These are phyloP conservation scores for Blastobotrys indianensis DNA, from an alignment of 1,139 yeast species.

Conservation along the genomic window DNA sequence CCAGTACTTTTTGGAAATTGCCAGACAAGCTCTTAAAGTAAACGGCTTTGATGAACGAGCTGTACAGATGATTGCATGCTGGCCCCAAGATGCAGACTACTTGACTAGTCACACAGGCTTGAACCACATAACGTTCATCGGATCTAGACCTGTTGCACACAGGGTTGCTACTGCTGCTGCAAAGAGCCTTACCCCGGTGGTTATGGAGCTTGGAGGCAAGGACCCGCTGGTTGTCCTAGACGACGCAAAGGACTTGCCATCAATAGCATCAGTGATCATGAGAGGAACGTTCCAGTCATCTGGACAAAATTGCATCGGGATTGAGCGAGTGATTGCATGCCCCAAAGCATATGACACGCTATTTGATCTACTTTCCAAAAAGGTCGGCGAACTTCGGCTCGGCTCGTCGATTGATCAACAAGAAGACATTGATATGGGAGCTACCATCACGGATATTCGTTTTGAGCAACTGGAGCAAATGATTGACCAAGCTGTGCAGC, in stretches of 20 bases:
- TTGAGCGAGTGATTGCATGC: constrained; percentile 82
- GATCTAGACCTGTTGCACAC: constrained; percentile 91
- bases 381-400: constrained; percentile 59
- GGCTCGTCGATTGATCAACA: constrained; percentile 88
- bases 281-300: constrained; percentile 96
- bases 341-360: constrained; percentile 60
- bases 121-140: constrained; percentile 87
- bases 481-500: constrained; percentile 63
- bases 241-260: constrained; percentile 41
- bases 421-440: constrained; percentile 90
- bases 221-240: constrained; percentile 85
- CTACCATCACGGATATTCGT: constrained; percentile 76
- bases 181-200: constrained; percentile 80
- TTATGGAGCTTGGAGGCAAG: constrained; percentile 92
- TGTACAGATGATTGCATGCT: constrained; percentile 70
- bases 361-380: constrained; percentile 47
- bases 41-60: constrained; percentile 74
- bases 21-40: constrained; percentile 61
- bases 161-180: constrained; percentile 79
- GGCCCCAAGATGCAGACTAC: constrained; percentile 81
- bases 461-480: constrained; percentile 60
- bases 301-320: constrained; percentile 96
- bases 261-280: constrained; percentile 74
- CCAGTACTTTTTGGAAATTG: constrained; percentile 62
- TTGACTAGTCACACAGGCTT: constrained; percentile 79